Conservation (phyloP, 2,329 filamentous ascomycete species). For the Phoma herbarum region DNA sequence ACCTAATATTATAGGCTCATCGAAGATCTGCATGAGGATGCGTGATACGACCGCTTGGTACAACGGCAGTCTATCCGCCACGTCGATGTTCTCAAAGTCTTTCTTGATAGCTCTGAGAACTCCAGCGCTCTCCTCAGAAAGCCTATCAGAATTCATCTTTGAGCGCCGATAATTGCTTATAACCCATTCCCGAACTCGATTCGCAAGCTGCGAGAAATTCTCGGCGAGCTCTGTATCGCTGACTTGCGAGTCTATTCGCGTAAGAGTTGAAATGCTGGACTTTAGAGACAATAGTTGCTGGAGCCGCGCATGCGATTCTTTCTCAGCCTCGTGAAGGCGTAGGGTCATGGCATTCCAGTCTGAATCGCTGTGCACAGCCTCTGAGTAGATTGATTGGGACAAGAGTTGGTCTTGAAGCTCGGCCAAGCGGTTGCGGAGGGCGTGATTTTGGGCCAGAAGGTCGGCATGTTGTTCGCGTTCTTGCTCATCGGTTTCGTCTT, state of each 20-base stretch:
- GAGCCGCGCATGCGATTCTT: conserved; percentile 64
- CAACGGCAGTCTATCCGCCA: conserved; percentile 40
- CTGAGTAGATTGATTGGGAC: conserved; percentile 25
- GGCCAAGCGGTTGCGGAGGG: conserved; percentile 34
- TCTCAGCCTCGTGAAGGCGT: conserved; percentile 57
- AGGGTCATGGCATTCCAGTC: conserved; percentile 42
- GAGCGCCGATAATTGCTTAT: conserved; percentile 73
- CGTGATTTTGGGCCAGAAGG: conserved; percentile 34
- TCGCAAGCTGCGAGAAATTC: conserved; percentile 68
- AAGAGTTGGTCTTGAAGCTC: conserved; percentile 39
- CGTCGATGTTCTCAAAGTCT: conserved; percentile 22
- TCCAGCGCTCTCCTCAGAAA: conserved; percentile 29
- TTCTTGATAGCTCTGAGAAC: conserved; percentile 31
- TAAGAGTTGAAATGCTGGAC: conserved; percentile 74
- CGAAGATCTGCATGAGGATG: conserved; percentile 41
- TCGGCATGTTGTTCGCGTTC: conserved; percentile 16
- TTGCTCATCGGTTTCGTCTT: not conserved
- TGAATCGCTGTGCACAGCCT: conserved; percentile 16
- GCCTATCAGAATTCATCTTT: conserved; percentile 55
- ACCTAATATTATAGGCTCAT: conserved; percentile 39
- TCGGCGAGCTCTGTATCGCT: conserved; percentile 74
- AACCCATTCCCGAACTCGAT: conserved; percentile 78
- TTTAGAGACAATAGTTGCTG: conserved; percentile 73
- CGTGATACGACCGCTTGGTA: conserved; percentile 45
- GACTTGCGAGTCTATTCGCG: conserved; percentile 66